Evolutionary conservation across 1,139 yeast genomes (phyloP).

Genomic region (Maudiozyma humilis): DNA sequence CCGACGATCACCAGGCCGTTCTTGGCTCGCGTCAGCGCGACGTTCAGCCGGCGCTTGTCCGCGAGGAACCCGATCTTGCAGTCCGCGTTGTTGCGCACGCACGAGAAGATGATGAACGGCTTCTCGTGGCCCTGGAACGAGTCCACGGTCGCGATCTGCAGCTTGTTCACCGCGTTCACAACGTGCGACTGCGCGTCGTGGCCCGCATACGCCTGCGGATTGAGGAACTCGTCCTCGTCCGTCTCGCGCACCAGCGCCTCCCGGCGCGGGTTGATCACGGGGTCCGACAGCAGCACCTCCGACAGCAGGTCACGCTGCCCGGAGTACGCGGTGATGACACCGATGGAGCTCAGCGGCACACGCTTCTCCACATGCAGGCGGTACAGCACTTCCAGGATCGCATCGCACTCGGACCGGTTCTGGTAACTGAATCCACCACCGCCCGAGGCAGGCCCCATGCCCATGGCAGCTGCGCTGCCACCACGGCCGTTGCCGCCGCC

Average conservation of each 20-base stretch:
- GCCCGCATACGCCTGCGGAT: slow-evolving; percentile 19
- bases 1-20: slow-evolving; percentile 52
- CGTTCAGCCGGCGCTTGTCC: slow-evolving; percentile 52
- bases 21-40: slow-evolving; percentile 56
- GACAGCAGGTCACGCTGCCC: slow-evolving; percentile 64
- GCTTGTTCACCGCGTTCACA: slow-evolving; percentile 54
- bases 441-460: slow-evolving; percentile 6
- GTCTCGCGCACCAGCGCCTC: slow-evolving; percentile 43
- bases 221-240: slow-evolving; percentile 47
- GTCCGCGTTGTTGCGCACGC: slow-evolving; percentile 48
- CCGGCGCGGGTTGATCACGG: slow-evolving; percentile 48
- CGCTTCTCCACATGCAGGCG: slow-evolving; percentile 47
- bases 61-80: slow-evolving; percentile 50
- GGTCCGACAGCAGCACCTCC: slow-evolving; percentile 40
- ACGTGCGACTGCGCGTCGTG: slow-evolving; percentile 29
- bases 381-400: slow-evolving; percentile 41
- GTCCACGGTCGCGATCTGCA: slow-evolving; percentile 62
- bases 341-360: slow-evolving; percentile 44
- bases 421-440: slow-evolving; percentile 43
- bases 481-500: slow-evolving; percentile 25
- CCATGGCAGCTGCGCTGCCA: slow-evolving; percentile 12
- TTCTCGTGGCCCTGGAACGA: slow-evolving; percentile 64
- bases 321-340: slow-evolving; percentile 64
- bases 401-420: slow-evolving; percentile 45
- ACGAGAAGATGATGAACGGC: slow-evolving; percentile 49